Evolutionary conservation across 345 rosid genomes (phyloP).

Genomic region (Euphorbia pulcherrima): DNA sequence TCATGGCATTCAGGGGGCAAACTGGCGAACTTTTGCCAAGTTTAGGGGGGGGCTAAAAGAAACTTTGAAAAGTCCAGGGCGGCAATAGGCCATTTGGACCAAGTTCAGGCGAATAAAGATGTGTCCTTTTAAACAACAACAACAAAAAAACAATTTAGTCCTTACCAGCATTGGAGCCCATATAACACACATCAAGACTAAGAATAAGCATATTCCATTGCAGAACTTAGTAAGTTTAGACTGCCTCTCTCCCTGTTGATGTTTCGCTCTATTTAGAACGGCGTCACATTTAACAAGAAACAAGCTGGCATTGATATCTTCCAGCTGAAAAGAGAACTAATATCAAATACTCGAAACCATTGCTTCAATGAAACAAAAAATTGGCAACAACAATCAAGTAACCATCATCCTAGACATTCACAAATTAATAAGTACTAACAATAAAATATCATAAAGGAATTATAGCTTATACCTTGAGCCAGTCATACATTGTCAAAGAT

Average conservation of each 20-base stretch:
- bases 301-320: conserved; percentile 49
- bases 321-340: conserved; percentile 27
- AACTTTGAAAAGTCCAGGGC: too few species aligned
- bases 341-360: conserved; percentile 11
- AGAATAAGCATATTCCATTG: conserved; percentile 44
- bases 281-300: conserved; percentile 44
- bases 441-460: not conserved
- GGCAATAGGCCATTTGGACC: too few species aligned
- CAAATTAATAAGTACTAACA: not conserved
- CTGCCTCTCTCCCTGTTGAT: conserved; percentile 41
- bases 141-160: not conserved
- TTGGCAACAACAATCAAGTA: not conserved
- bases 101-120: too few species aligned
- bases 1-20: too few species aligned
- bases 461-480: conserved; percentile 37
- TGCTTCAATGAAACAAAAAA: not conserved
- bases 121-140: too few species aligned
- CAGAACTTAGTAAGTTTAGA: conserved; percentile 41
- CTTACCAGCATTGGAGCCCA: conserved; percentile 56
- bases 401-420: not conserved
- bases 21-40: too few species aligned
- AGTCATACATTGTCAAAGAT: conserved; percentile 48
- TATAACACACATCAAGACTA: conserved; percentile 36
- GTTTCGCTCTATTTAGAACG: conserved; percentile 35
- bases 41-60: too few species aligned